phyloP scores from a whole-genome alignment of 108 stramenopile genomes.

The Skeletonema grethae region DNA sequence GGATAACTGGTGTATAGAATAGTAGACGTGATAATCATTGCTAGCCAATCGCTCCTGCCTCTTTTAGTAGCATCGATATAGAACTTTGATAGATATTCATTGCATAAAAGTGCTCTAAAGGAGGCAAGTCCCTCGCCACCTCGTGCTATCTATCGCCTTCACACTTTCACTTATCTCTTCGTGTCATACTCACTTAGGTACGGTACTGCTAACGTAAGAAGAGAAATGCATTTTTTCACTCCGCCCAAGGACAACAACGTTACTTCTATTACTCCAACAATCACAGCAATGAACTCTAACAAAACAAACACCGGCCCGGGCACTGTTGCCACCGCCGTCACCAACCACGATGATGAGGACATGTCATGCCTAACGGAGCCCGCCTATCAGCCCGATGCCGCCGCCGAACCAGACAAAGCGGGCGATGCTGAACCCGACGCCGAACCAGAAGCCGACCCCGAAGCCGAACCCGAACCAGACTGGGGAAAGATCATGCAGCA shows the following conservation, averaged over 20 bases:
- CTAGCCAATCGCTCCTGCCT: too few relatives aligned
- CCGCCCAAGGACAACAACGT: not conserved
- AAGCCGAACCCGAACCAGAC: conserved; percentile 46
- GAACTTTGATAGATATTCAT: too few relatives aligned
- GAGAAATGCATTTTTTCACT: too few relatives aligned
- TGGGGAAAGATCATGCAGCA: conserved; percentile 45
- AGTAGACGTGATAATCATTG: too few relatives aligned
- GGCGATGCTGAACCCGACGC: not conserved
- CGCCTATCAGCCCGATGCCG: not conserved
- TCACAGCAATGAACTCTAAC: not conserved
- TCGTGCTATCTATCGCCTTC: too few relatives aligned
- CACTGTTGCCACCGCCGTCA: not conserved
- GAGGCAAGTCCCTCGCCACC: too few relatives aligned
- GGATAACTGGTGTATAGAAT: not conserved
- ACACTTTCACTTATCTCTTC: too few relatives aligned
- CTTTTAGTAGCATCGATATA: too few relatives aligned
- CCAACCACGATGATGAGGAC: conserved; percentile 2
- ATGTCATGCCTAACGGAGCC: not conserved
- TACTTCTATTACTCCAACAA: not conserved
- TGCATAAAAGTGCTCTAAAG: too few relatives aligned
- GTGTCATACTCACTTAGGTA: too few relatives aligned
- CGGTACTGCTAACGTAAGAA: too few relatives aligned
- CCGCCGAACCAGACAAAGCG: not conserved
- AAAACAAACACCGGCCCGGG: not conserved
- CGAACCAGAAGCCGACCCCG: conserved; percentile 43